Percentiles rank a stretch among this genome's conserved stretches.
Evolutionary conservation across 108 stramenopile species (phyloP).

Genomic region (Nannochloropsis granulata): DNA sequence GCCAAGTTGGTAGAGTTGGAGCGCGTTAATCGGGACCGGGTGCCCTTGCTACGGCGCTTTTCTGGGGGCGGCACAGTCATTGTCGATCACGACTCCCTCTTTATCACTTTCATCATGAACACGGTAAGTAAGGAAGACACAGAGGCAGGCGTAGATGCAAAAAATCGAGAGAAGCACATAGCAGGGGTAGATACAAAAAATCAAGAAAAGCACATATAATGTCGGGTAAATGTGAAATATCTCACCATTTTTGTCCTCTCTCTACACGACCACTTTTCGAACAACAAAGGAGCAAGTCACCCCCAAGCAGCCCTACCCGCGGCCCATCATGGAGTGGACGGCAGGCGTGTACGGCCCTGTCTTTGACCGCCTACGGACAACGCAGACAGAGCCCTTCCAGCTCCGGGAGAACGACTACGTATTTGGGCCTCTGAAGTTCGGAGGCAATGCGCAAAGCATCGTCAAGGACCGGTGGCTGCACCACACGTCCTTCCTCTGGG

Average conservation of each 20-base stretch:
- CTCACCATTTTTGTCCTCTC: neutral
- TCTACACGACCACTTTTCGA: neutral
- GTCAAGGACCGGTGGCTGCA: conserved; percentile 22
- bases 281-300: neutral
- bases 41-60: conserved; percentile 21
- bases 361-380: neutral
- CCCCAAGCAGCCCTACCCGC: conserved; percentile 9
- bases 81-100: conserved; percentile 18
- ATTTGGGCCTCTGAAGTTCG: conserved; percentile 17
- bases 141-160: too few species aligned
- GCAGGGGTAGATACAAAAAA: too few species aligned
- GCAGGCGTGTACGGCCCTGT: conserved; percentile 12
- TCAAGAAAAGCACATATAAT: too few species aligned
- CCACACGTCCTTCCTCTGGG: conserved; percentile 29
- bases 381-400: neutral
- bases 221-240: too few species aligned
- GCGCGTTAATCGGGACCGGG: neutral
- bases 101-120: conserved; percentile 13
- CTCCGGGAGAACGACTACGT: conserved; percentile 27
- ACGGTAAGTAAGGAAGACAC: neutral
- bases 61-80: conserved; percentile 25
- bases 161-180: too few species aligned
- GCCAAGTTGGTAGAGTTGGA: neutral
- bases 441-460: conserved; percentile 27
- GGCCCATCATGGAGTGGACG: conserved; percentile 20